Evolutionary conservation across 1,284 basidiomycete genomes (phyloP), one percentile per base, ranked within the genome.

Genomic region (Thelephora terrestris): DNA sequence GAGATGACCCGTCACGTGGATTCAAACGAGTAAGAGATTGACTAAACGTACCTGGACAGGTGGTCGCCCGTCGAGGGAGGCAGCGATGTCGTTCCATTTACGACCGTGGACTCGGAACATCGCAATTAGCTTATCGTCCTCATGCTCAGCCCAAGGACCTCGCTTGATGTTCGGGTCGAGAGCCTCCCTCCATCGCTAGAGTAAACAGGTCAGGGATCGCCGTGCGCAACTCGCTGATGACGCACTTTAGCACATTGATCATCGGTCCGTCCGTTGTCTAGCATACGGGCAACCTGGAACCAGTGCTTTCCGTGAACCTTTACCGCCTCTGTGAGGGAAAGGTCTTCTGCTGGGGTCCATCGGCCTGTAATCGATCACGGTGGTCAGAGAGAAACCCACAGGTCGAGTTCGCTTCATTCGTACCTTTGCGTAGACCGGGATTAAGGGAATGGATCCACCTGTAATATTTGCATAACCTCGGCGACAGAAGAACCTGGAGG

Each of bases 61-160:
- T 25, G 39, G 39, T 25, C 39, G 9, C 4, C 39, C 39, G 39
- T 42, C 25, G 21, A 42, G 39, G 14, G 39, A 21, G 39, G 39
- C n/a, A 42, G 39, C 39, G 6, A 42, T 42, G 21, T 42, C 39
- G 25, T 42, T 42, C 39, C 39, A 42, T n/a, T 42, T 42, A 14
- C 39, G 20, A 42, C 39, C 39, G 4, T 23, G 21, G 20, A 21
- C 12, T 6, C 39, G 20, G 18, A 42, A 42, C 17, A 25, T 16
- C 17, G 20, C 21, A 10, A 42, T 25, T 5, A 88, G 67, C 29
- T 72, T 69, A 27, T 64, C 67, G 56, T 86, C 79, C 59, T 88
- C 85, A 47, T 79, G 77, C 35, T 66, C 53, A 1, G 76, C 71
- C 83, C 85, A 88, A 23, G 63, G 54, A 2, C 75, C 76, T 40